Conservation (phyloP, 176 grass and related monocot species). For the Chrysopogon serrulatus region DNA sequence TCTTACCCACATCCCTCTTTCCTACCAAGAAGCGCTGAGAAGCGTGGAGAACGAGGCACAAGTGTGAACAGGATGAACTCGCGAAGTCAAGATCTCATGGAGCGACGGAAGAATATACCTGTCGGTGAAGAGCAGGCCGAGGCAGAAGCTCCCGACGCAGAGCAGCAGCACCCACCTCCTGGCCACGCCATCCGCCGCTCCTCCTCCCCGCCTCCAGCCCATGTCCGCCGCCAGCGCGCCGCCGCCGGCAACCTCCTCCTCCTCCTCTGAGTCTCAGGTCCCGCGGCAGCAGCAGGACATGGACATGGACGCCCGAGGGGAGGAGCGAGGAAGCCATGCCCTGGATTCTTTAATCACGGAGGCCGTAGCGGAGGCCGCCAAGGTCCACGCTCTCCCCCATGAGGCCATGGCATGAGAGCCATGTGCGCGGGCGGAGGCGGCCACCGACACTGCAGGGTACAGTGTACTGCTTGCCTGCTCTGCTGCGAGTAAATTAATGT, state of each 20-base stretch:
- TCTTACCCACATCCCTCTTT: background rate
- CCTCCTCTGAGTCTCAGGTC: constrained; percentile 11
- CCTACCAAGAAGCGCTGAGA: background rate
- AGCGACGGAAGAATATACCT: constrained; percentile 27
- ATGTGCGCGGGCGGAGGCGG: constrained; percentile 22
- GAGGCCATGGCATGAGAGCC: background rate
- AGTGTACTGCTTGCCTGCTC: background rate
- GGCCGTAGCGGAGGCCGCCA: background rate
- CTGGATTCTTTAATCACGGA: background rate
- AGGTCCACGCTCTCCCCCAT: background rate
- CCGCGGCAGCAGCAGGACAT: background rate
- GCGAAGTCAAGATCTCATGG: background rate
- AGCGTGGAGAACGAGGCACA: background rate
- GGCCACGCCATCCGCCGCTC: constrained; percentile 33
- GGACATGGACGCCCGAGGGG: background rate
- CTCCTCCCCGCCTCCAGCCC: constrained; percentile 31
- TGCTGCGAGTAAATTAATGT: background rate
- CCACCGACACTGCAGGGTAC: constrained; percentile 7
- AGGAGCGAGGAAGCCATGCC: background rate
- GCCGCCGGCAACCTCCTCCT: background rate
- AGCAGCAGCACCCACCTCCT: constrained; percentile 68
- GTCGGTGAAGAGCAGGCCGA: constrained; percentile 86
- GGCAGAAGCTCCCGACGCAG: constrained; percentile 86
- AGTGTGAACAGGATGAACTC: background rate
- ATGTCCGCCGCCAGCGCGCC: constrained; percentile 8